Base-by-base conservation (phyloP, 177 flowering plant species). In the Vitis hybrid region DNA sequence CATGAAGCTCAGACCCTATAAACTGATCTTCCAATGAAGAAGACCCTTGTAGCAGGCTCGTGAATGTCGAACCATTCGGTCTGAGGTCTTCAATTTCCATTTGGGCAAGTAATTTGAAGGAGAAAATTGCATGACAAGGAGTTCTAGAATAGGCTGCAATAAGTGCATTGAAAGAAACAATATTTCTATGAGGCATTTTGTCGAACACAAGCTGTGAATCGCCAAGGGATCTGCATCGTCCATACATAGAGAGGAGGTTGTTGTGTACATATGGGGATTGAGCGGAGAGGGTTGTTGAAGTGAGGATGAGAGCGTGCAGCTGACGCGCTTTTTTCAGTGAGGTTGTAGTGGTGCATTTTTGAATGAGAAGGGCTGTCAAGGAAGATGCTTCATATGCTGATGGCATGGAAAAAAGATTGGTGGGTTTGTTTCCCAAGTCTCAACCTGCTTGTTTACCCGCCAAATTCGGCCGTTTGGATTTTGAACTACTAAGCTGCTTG, bases 201-300 rank as follows among this genome's bases (percentile, higher is more conserved):
- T 94, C 97, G 87, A 94, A 90, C 77, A 91, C 72, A 11, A 7
- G 60, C 10, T 56, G 87, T 8, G 95, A 74, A 52, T 89, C 85
- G 10, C 15, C 19, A 8, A 86, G 54, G 4, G 94, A 84, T 12
- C 88, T 85, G 58, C 88, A 89, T 68, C 82, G 77, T 0, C 83
- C 82, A 64, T 94, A 94, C 91, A 90, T 85, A 3, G 95, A 81
- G 60, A 94, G 32, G 71, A 94, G 70, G 61, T 88, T 90, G 89
- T 94, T 94, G 90, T 77, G 13, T 12, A 78, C 61, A 72, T 73
- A 94, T 2, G 97, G 88, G n/a, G 85, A 40, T 4, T 58, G 69
- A 3, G 67, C 30, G 9, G 56, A 4, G 49, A 65, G 5, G 56
- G 72, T 12, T 55, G 77, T 19, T 70, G 87, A 66, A 55, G 89